A percentile compares a stretch with the other conserved stretches of the same genome.
Evolutionary conservation across 1,284 basidiomycete species (phyloP).

Genomic region (Cryptococcus neoformans): DNA sequence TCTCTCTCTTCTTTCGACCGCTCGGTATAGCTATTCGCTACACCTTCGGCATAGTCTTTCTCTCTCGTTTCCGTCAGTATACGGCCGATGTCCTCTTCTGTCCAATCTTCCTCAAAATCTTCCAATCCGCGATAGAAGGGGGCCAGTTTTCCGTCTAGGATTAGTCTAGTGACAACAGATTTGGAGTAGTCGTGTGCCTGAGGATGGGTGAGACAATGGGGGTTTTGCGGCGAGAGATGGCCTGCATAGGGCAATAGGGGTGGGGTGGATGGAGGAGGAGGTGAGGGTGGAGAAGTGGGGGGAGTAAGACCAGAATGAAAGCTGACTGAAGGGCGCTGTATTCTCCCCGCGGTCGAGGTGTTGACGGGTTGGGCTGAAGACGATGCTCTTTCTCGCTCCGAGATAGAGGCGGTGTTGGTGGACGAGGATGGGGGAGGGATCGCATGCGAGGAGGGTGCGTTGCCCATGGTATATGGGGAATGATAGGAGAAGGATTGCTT

Average conservation of each 20-base stretch:
- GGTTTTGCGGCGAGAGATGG: constrained; percentile 78
- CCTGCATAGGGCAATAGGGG: constrained; percentile 57
- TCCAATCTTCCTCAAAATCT: constrained; percentile 84
- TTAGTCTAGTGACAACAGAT: constrained; percentile 76
- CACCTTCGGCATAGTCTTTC: constrained; percentile 35
- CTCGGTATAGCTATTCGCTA: constrained; percentile 33
- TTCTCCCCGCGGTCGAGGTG: background rate
- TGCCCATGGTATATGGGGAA: constrained; percentile 29
- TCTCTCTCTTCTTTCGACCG: constrained; percentile 36
- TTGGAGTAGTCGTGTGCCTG: constrained; percentile 83
- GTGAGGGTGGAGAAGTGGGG: constrained; percentile 32
- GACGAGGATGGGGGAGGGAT: constrained; percentile 9
- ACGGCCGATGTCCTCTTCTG: constrained; percentile 70
- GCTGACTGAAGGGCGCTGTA: constrained; percentile 2
- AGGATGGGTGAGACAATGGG: constrained; percentile 66
- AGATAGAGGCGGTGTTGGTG: constrained; percentile 2
- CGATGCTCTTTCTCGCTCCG: background rate
- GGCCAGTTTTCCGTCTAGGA: constrained; percentile 80
- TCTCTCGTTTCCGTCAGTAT: constrained; percentile 35
- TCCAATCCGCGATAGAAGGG: constrained; percentile 96
- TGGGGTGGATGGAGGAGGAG: constrained; percentile 64
- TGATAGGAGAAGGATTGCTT: background rate
- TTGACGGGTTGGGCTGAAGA: constrained; percentile 8
- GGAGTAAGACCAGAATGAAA: constrained; percentile 36
- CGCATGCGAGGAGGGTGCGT: constrained; percentile 28